Conservation (phyloP, 495 filamentous ascomycete species). For the Lasiosphaeria miniovina region DNA sequence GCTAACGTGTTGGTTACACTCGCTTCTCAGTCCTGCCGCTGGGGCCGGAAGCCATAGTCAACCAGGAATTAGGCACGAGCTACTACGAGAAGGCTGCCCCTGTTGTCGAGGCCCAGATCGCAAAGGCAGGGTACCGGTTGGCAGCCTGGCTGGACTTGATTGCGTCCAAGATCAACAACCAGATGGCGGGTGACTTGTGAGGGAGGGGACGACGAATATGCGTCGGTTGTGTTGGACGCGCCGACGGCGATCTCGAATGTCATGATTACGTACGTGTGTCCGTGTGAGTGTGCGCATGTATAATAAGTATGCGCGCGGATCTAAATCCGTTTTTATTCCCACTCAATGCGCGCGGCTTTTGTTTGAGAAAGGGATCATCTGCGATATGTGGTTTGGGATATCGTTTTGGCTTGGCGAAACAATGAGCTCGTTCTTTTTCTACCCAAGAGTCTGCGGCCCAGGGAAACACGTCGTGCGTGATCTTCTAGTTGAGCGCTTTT, state of each 20-base stretch:
- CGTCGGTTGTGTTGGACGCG: neutral
- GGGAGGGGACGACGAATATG: neutral
- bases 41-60: constrained; percentile 49
- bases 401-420: neutral
- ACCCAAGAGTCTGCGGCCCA: neutral
- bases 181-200: constrained; percentile 17
- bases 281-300: too few species aligned
- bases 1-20: constrained; percentile 3
- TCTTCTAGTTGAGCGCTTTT: constrained; percentile 11
- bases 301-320: neutral
- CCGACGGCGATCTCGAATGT: neutral
- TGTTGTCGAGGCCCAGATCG: constrained; percentile 69
- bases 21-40: constrained; percentile 50
- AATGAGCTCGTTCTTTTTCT: neutral
- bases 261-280: too few species aligned
- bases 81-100: constrained; percentile 63
- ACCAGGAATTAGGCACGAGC: constrained; percentile 55
- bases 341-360: neutral
- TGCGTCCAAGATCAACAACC: constrained; percentile 25
- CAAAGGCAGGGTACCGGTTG: constrained; percentile 69
- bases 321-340: neutral
- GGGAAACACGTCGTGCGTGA: constrained; percentile 11
- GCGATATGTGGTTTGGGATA: neutral
- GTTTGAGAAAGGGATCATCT: constrained; percentile 1
- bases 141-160: constrained; percentile 60